Evolutionary conservation across 2,329 filamentous ascomycete genomes (phyloP).

Genomic region (Fusarium sp.): DNA sequence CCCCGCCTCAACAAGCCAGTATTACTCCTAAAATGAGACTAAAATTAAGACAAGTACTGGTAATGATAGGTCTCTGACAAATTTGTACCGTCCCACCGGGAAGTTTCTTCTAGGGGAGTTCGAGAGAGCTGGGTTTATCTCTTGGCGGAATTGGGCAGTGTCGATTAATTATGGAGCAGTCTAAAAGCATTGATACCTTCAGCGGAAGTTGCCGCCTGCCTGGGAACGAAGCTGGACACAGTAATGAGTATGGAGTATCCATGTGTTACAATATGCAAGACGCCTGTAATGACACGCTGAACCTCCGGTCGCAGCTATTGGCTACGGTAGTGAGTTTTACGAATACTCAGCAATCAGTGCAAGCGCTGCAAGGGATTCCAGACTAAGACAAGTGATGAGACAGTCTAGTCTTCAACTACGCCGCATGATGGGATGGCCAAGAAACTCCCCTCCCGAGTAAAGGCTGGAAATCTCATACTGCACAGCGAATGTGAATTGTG

Average conservation of each 20-base stretch:
- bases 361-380: neutral
- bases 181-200: neutral
- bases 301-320: neutral
- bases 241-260: neutral
- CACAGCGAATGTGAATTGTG: neutral
- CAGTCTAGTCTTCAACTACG: neutral
- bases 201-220: conserved; percentile 6
- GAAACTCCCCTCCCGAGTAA: neutral
- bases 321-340: neutral
- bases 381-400: conserved; percentile 3
- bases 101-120: neutral
- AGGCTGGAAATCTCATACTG: neutral
- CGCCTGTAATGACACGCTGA: conserved; percentile 2
- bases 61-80: neutral
- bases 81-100: conserved; percentile 15
- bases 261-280: neutral
- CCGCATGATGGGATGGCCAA: neutral
- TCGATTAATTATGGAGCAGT: neutral
- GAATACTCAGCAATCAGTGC: neutral
- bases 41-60: neutral
- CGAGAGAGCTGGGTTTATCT: neutral
- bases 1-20: conserved; percentile 12
- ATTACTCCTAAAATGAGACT: neutral
- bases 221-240: neutral
- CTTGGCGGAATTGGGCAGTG: conserved; percentile 8